Evolutionary conservation across 805 yeast genomes (phyloP).

Genomic region (Clavispora vitiphila): DNA sequence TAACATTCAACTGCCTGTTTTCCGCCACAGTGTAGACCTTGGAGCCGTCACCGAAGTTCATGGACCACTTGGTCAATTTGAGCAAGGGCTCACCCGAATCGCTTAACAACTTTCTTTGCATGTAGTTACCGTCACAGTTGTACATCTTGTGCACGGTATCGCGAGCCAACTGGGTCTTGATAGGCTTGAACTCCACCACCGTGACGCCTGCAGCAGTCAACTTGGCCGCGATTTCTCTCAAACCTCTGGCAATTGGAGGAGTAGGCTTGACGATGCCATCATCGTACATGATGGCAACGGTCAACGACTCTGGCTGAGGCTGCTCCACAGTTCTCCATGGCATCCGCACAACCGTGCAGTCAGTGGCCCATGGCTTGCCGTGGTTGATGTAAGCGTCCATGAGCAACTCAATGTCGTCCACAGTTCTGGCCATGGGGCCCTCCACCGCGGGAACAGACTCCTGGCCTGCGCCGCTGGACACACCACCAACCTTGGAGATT

Average conservation of each 20-base stretch:
- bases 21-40: constrained; percentile 42
- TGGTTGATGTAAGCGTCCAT: constrained; percentile 58
- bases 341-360: constrained; percentile 43
- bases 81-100: constrained; percentile 67
- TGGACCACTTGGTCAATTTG: constrained; percentile 58
- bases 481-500: constrained; percentile 38
- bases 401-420: constrained; percentile 64
- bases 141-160: constrained; percentile 56
- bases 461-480: constrained; percentile 57
- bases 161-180: constrained; percentile 52
- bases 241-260: constrained; percentile 54
- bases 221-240: constrained; percentile 49
- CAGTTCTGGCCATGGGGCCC: constrained; percentile 63
- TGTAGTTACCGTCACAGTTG: constrained; percentile 63
- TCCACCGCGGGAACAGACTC: constrained; percentile 61
- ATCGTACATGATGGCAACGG: constrained; percentile 58
- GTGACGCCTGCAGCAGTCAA: constrained; percentile 56
- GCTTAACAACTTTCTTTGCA: constrained; percentile 46
- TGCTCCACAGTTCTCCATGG: constrained; percentile 48
- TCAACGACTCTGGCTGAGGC: constrained; percentile 40
- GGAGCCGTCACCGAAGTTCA: constrained; percentile 57
- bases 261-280: constrained; percentile 64
- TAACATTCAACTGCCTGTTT: constrained; percentile 48
- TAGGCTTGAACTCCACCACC: constrained; percentile 52
- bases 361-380: constrained; percentile 61